Conservation (phyloP, 176 grass and related monocot genomes). For the Carex scoparia region DNA sequence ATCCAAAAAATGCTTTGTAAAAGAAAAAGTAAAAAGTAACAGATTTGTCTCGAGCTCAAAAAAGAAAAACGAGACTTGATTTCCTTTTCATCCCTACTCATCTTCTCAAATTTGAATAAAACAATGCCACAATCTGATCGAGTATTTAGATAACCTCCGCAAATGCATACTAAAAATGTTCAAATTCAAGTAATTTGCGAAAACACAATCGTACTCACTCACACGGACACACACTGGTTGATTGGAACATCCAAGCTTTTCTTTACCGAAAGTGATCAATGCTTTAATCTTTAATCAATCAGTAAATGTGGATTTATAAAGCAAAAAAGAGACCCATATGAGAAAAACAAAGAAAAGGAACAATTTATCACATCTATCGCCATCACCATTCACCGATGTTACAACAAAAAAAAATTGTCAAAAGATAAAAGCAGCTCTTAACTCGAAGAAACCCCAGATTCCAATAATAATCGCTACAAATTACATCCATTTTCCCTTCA, state of each 20-base stretch:
- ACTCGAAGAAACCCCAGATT: not conserved
- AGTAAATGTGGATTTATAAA: constrained; percentile 14
- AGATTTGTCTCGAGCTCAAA: constrained; percentile 26
- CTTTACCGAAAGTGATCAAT: constrained; percentile 16
- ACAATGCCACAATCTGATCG: not conserved
- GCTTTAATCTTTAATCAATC: constrained; percentile 23
- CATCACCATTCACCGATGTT: not conserved
- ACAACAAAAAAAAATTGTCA: not conserved
- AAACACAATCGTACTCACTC: not conserved
- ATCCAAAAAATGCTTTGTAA: constrained; percentile 30
- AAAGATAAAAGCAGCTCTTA: not conserved
- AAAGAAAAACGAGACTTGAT: constrained; percentile 12
- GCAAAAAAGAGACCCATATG: not conserved
- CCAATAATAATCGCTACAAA: not conserved
- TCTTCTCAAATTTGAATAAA: constrained; percentile 6
- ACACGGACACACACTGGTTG: not conserved
- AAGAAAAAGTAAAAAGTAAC: constrained; percentile 27
- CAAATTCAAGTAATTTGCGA: not conserved
- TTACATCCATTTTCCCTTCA: not conserved
- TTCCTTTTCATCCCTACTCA: not conserved
- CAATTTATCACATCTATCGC: constrained; percentile 12
- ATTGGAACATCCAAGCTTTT: constrained; percentile 3
- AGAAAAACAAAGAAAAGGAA: constrained; percentile 18
- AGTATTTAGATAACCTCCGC: not conserved
- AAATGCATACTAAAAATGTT: not conserved